These are phyloP conservation scores for Backusella psychrophila DNA, from an alignment of 192 early-diverging fungal species.

Conservation along the genomic window DNA sequence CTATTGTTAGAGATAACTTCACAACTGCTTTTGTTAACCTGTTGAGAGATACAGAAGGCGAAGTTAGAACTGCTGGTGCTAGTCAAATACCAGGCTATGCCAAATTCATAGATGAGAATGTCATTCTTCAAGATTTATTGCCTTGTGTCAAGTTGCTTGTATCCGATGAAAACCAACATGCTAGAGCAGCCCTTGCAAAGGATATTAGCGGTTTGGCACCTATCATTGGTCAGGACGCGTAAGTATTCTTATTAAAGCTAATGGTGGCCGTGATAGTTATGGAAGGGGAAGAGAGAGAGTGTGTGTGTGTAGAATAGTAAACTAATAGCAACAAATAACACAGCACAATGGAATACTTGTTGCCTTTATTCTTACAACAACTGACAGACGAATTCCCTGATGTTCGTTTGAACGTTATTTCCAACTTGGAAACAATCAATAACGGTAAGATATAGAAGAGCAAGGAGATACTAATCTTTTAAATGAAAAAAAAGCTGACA, in stretches of 20 bases:
- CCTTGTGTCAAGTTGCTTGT: conserved; percentile 93
- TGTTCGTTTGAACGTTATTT: conserved; percentile 98
- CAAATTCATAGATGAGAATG: conserved; percentile 74
- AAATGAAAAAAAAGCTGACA: background rate
- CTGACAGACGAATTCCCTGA: conserved; percentile 98
- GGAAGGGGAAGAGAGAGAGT: background rate
- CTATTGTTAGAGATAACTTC: conserved; percentile 83
- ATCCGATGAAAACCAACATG: conserved; percentile 95
- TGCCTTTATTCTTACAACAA: conserved; percentile 94
- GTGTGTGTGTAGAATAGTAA: background rate
- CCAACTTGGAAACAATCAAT: conserved; percentile 95
- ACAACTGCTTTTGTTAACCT: conserved; percentile 81
- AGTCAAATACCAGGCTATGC: conserved; percentile 83
- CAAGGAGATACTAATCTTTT: background rate
- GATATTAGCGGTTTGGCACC: conserved; percentile 96
- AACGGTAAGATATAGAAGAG: conserved; percentile 49
- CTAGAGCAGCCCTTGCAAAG: conserved; percentile 91
- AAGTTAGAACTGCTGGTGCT: conserved; percentile 94
- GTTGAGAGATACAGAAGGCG: conserved; percentile 95
- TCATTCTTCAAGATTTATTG: conserved; percentile 77
- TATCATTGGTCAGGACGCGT: conserved; percentile 91
- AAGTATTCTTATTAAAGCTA: conserved; percentile 21
- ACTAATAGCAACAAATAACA: background rate
- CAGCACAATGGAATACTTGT: conserved; percentile 90
- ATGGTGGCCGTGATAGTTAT: background rate